Conservation (phyloP, 2,329 filamentous ascomycete species). For the Microdochium bolleyi region DNA sequence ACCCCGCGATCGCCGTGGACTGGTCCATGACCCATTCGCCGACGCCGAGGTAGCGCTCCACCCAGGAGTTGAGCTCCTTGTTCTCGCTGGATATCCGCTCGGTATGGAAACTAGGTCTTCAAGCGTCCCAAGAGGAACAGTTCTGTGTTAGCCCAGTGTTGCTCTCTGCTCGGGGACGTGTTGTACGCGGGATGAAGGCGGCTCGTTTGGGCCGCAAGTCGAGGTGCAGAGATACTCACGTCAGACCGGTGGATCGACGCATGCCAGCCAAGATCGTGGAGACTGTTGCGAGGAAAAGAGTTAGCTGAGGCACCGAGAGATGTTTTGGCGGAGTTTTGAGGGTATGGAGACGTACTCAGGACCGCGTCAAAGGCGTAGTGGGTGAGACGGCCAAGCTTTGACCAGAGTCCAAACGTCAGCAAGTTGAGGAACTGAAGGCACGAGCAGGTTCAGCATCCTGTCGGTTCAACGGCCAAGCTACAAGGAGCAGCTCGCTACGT, state of each 20-base stretch:
- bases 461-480: background rate
- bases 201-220: constrained; percentile 2
- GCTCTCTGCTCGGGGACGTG: no score
- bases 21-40: constrained; percentile 99
- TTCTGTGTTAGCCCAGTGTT: constrained; percentile 36
- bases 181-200: no score
- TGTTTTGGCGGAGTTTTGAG: constrained; percentile 1
- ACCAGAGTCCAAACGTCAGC: constrained; percentile 60
- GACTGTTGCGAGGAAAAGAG: constrained; percentile 42
- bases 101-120: constrained; percentile 74
- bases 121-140: constrained; percentile 27
- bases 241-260: constrained; percentile 93
- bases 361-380: constrained; percentile 97
- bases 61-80: constrained; percentile 78
- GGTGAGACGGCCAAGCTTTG: constrained; percentile 83
- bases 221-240: constrained; percentile 56
- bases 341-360: constrained; percentile 54
- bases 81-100: constrained; percentile 74
- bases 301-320: constrained; percentile 5
- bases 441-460: constrained; percentile 32
- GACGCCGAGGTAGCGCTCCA: constrained; percentile 87
- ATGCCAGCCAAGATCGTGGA: constrained; percentile 95
- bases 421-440: constrained; percentile 50
- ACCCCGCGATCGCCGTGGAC: constrained; percentile 83
- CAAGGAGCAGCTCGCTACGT: background rate